phyloP scores from a whole-genome alignment of 352 stramenopile species.

The Globisporangium camurandrum region DNA sequence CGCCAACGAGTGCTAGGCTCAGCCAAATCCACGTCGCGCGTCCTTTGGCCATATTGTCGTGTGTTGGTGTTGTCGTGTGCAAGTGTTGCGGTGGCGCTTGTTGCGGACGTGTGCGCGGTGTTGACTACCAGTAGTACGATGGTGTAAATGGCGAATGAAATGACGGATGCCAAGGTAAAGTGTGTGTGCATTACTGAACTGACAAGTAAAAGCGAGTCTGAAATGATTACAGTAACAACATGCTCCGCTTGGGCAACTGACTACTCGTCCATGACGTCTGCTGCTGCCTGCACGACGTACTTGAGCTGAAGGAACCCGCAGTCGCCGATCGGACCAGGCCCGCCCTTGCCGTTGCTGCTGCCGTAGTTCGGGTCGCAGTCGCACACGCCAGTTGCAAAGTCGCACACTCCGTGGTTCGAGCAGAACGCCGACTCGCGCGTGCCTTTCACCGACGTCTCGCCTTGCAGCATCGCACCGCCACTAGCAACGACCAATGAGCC shows the following conservation, averaged over 20 bases:
- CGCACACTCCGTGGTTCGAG: constrained; percentile 68
- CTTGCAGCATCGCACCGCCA: constrained; percentile 23
- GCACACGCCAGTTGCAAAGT: constrained; percentile 57
- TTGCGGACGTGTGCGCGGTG: too few relatives aligned
- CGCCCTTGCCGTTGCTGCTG: constrained; percentile 65
- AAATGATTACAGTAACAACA: too few relatives aligned
- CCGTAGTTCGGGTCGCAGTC: constrained; percentile 54
- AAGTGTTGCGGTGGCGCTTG: too few relatives aligned
- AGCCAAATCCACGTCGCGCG: constrained; percentile 33
- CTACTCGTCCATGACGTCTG: neutral
- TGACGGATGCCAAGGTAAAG: too few relatives aligned
- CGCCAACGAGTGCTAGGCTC: constrained; percentile 39
- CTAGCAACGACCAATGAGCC: constrained; percentile 33
- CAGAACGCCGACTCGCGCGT: constrained; percentile 66
- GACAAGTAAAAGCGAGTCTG: too few relatives aligned
- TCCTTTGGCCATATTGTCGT: constrained; percentile 22
- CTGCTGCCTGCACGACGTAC: constrained; percentile 8
- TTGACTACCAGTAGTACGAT: too few relatives aligned
- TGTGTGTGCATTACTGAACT: neutral
- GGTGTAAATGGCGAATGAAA: too few relatives aligned
- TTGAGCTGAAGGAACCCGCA: constrained; percentile 59
- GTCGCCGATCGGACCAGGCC: constrained; percentile 52
- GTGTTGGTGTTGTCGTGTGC: neutral
- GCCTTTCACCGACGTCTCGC: constrained; percentile 41
- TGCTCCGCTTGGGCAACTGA: too few relatives aligned